Evolutionary conservation across 495 filamentous ascomycete species (phyloP).

Genomic region (Penicillium desertorum): DNA sequence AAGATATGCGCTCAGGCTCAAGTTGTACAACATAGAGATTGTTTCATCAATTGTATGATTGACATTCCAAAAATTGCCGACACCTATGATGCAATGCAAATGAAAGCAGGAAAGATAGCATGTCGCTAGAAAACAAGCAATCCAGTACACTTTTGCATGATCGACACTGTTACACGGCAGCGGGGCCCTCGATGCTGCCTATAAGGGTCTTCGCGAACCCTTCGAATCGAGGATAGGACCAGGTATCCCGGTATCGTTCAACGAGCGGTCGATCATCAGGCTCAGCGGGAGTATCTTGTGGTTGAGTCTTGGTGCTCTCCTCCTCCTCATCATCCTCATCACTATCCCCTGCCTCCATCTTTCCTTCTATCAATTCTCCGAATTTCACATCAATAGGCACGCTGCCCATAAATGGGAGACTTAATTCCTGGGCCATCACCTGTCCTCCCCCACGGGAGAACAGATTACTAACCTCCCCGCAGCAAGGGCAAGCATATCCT

Average conservation of each 20-base stretch:
- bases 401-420: constrained; percentile 77
- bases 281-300: constrained; percentile 41
- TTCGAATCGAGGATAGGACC: constrained; percentile 70
- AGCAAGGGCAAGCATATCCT: constrained; percentile 93
- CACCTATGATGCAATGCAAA: constrained; percentile 15
- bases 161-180: neutral
- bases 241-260: constrained; percentile 76
- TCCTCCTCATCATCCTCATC: constrained; percentile 39
- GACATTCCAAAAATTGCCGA: constrained; percentile 2
- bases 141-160: neutral
- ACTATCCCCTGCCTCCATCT: constrained; percentile 40
- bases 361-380: constrained; percentile 65
- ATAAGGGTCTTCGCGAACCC: constrained; percentile 61
- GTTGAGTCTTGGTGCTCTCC: constrained; percentile 46
- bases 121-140: constrained; percentile 12
- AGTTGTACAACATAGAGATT: neutral
- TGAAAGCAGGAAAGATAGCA: constrained; percentile 2
- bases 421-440: constrained; percentile 85
- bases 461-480: constrained; percentile 87
- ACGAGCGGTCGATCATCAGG: constrained; percentile 61
- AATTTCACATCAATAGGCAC: constrained; percentile 85
- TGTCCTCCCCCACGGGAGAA: constrained; percentile 88
- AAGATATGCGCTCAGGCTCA: neutral
- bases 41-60: constrained; percentile 1
- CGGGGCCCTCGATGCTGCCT: constrained; percentile 38